These are phyloP conservation scores for Nevesoporus exiguus DNA, from an alignment of 768 basidiomycete species.

Conservation along the genomic window DNA sequence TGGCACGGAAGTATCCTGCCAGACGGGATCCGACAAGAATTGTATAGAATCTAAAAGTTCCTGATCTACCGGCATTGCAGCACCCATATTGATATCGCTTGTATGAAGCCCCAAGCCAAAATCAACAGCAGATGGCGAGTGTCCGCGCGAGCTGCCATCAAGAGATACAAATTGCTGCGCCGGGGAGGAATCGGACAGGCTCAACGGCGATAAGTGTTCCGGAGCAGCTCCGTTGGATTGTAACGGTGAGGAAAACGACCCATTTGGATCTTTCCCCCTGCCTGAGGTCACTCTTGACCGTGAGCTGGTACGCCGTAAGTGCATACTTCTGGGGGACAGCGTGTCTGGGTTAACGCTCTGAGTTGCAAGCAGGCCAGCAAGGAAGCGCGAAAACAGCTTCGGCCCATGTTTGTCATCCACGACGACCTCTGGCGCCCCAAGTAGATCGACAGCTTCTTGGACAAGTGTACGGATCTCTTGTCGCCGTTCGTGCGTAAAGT, in stretches of 20 bases:
- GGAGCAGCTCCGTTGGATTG: constrained; percentile 9
- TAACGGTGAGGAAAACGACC: constrained; percentile 1
- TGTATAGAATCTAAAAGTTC: constrained; percentile 62
- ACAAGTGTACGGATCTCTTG: constrained; percentile 61
- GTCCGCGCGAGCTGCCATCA: constrained; percentile 26
- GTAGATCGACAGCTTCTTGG: constrained; percentile 61
- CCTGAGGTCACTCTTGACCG: constrained; percentile 8
- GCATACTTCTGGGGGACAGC: constrained; percentile 17
- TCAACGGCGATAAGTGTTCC: constrained; percentile 24
- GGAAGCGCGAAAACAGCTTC: constrained; percentile 75
- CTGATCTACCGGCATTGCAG: constrained; percentile 54
- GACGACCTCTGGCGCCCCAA: constrained; percentile 66
- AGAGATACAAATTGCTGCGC: constrained; percentile 37
- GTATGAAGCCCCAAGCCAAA: constrained; percentile 24
- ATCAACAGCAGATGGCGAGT: constrained; percentile 9
- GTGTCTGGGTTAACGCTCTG: constrained; percentile 37
- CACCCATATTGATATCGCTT: constrained; percentile 40
- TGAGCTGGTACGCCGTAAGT: constrained; percentile 16
- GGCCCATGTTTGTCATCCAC: constrained; percentile 82
- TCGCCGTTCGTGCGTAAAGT: constrained; percentile 57
- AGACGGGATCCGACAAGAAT: constrained; percentile 51
- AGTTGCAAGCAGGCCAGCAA: constrained; percentile 65
- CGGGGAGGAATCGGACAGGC: constrained; percentile 37
- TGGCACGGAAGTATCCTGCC: constrained; percentile 54
- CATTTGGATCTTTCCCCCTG: constrained; percentile 13